Conservation (phyloP, 768 basidiomycete genomes). For the Pisolithus marmoratus region DNA sequence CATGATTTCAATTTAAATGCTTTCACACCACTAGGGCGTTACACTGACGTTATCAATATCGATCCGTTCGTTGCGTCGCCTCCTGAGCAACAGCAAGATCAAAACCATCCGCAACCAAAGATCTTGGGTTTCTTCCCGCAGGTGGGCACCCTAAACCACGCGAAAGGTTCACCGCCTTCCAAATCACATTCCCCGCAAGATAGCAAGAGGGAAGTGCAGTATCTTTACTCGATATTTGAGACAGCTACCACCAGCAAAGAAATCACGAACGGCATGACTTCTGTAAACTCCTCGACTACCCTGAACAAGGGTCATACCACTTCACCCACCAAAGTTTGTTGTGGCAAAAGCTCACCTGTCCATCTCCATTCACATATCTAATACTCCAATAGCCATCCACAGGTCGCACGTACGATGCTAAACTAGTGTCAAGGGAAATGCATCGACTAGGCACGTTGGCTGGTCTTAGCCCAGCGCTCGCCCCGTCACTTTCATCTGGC, state of each 20-base stretch:
- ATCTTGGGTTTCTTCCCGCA: conserved; percentile 23
- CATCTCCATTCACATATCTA: conserved; percentile 4
- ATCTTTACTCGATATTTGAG: conserved; percentile 35
- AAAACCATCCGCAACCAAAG: conserved; percentile 26
- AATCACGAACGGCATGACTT: conserved; percentile 19
- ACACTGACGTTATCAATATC: conserved; percentile 5
- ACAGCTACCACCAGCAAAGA: conserved; percentile 20
- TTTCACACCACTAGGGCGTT: conserved; percentile 3
- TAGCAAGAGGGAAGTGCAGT: conserved; percentile 32
- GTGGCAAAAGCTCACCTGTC: conserved; percentile 9
- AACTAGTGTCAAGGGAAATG: conserved; percentile 80
- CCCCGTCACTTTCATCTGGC: conserved; percentile 33
- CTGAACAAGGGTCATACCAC: conserved; percentile 23
- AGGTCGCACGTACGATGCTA: conserved; percentile 72
- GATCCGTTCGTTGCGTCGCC: conserved; percentile 11
- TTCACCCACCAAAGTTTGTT: conserved; percentile 31
- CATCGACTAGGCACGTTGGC: conserved; percentile 68
- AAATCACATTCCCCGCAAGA: conserved; percentile 23
- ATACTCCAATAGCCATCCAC: conserved; percentile 40
- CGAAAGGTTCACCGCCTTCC: conserved; percentile 21
- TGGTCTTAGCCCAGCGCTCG: conserved; percentile 43
- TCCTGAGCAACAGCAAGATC: conserved; percentile 21
- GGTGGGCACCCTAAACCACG: conserved; percentile 39
- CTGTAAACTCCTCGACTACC: conserved; percentile 20
- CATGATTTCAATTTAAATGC: conserved; percentile 9